These are phyloP conservation scores for sunflower (Helianthus annuus) DNA, from an alignment of 129 eudicot species.

Conservation along the genomic window HanXRQr2.0-SUNRISE NC_035433.2:87555813-87556312, in stretches of 20 bases:
- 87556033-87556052: background rate
- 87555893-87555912: conserved; percentile 25
- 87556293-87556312: background rate
- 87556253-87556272: background rate
- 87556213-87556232: conserved; percentile 94
- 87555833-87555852: conserved; percentile 4
- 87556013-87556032: background rate
- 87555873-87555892: background rate
- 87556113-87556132: conserved; percentile 67
- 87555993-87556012: conserved; percentile 51
- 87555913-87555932: conserved; percentile 82
- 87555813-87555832: background rate
- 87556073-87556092: conserved; percentile 55
- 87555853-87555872: background rate
- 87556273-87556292: background rate
- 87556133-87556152: conserved; percentile 73
- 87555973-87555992: conserved; percentile 85
- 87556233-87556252: conserved; percentile 60
- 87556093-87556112: conserved; percentile 85
- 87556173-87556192: conserved; percentile 49
- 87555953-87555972: conserved; percentile 72
- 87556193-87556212: conserved; percentile 69
- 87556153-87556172: conserved; percentile 79
- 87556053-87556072: conserved; percentile 8
- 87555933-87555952: conserved; percentile 85